Evolutionary conservation across 495 filamentous ascomycete species (phyloP), one percentile per base, ranked within the genome.

Genomic region (Annulohypoxylon stygium): DNA sequence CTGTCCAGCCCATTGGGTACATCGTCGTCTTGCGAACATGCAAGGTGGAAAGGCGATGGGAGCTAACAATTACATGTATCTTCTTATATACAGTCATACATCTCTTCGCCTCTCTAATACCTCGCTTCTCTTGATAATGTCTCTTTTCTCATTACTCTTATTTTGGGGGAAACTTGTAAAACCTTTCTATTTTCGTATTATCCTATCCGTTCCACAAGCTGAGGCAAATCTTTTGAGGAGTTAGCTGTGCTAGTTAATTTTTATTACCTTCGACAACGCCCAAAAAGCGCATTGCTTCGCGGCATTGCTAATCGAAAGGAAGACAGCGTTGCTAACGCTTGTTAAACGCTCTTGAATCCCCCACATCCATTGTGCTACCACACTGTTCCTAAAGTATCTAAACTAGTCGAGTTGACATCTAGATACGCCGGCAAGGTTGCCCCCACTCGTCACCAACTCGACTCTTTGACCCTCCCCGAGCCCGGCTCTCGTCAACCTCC

Each of bases 81-180:
- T 75, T 75, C 65, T 74, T 77, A 79, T 75, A 75, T 76, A 77
- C 67, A 60, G 67, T 61, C 65, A 71, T 67, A 70, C 69, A 67
- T 47, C 70, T 67, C 69, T 75, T 57, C 41, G 67, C 68, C 74
- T 72, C 73, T 62, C 68, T 57, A 54, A 74, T 70, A 63, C 57
- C 37, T 76, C 61, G 51, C 55, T 51, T 75, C 69, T 67, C 61
- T 58, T 59, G 61, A 75, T 77, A 65, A 63, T 51, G 54, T 76
- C 69, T 70, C 45, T 73, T 65, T 43, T 65, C 53, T 68, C 45
- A 8, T 67, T 67, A 25, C 50, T 51, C 55, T 59, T 58, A 45
- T 51, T 67, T 43, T 57, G 43, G 53, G 51, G 34, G 39, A 43
- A 30, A 30, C 20, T 34, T 66, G 65, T 64, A 64, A 47, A 59